phyloP scores from a whole-genome alignment of 345 rosid species.

The Bretschneidera sinensis region DNA sequence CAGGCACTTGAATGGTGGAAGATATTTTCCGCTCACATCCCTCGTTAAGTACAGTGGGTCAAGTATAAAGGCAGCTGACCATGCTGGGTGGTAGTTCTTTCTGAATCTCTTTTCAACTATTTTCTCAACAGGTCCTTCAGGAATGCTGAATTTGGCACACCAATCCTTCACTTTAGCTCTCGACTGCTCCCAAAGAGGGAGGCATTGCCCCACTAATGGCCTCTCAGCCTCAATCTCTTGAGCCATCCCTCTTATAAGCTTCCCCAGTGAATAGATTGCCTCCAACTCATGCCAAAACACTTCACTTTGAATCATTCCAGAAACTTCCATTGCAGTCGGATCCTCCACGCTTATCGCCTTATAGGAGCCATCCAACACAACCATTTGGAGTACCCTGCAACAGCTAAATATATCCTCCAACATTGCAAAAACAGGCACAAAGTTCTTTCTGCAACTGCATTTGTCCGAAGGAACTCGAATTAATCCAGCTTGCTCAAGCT shows the following conservation, averaged over 20 bases:
- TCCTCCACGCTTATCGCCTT: slow-evolving; percentile 38
- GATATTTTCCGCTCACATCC: slow-evolving; percentile 45
- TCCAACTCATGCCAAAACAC: slow-evolving; percentile 52
- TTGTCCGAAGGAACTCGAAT: slow-evolving; percentile 36
- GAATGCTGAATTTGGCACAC: slow-evolving; percentile 40
- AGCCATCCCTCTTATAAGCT: slow-evolving; percentile 45
- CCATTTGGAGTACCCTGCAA: slow-evolving; percentile 40
- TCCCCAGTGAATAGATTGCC: slow-evolving; percentile 43
- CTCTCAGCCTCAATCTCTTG: slow-evolving; percentile 44
- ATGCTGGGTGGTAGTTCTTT: slow-evolving; percentile 56
- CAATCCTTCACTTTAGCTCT: slow-evolving; percentile 49
- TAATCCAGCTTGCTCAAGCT: slow-evolving; percentile 36
- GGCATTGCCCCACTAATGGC: slow-evolving; percentile 51
- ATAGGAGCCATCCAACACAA: slow-evolving; percentile 36
- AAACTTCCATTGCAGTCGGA: slow-evolving; percentile 35
- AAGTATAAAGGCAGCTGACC: slow-evolving; percentile 58
- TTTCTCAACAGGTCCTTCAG: slow-evolving; percentile 39
- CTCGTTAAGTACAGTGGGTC: slow-evolving; percentile 44
- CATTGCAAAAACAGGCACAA: slow-evolving; percentile 30
- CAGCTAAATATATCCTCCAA: slow-evolving; percentile 45
- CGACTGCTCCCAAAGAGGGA: slow-evolving; percentile 54
- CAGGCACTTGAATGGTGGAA: slow-evolving; percentile 55
- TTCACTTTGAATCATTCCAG: slow-evolving; percentile 37
- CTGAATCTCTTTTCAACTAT: slow-evolving; percentile 48
- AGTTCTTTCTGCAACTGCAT: slow-evolving; percentile 32